Percentiles rank a stretch among this genome's conserved stretches.
Conservation (phyloP, 2,329 filamentous ascomycete genomes). For the Aspergillus sp. region DNA sequence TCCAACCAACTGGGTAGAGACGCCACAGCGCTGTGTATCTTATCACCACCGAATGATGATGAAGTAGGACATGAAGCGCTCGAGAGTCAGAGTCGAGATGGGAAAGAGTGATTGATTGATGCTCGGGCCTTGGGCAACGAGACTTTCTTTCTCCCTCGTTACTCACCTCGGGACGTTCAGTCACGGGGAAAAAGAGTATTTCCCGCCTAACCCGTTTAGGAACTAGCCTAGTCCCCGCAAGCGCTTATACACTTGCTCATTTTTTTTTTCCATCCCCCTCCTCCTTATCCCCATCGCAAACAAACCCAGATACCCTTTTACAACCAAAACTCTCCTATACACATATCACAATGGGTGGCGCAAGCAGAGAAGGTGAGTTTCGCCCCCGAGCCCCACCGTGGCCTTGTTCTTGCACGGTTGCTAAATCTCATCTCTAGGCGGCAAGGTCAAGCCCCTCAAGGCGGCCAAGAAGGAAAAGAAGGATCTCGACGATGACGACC, state of each 20-base stretch:
- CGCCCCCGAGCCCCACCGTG: too few relatives aligned
- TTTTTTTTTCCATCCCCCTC: slow-evolving; percentile 7
- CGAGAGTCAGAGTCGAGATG: not conserved
- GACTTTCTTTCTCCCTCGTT: slow-evolving; percentile 11
- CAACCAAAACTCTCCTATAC: slow-evolving; percentile 11
- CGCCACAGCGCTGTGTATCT: slow-evolving; percentile 25
- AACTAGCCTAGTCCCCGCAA: slow-evolving; percentile 18
- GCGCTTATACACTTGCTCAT: slow-evolving; percentile 6
- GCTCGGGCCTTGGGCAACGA: not conserved
- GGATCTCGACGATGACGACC: slow-evolving; percentile 84
- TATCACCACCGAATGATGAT: slow-evolving; percentile 15
- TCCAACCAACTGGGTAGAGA: slow-evolving; percentile 41
- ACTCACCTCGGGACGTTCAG: slow-evolving; percentile 7
- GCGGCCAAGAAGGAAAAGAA: slow-evolving; percentile 79
- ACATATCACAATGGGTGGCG: slow-evolving; percentile 61
- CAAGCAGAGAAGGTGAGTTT: slow-evolving; percentile 60
- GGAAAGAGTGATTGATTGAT: not conserved
- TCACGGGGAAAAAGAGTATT: slow-evolving; percentile 18
- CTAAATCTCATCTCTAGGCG: slow-evolving; percentile 53
- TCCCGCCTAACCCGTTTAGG: slow-evolving; percentile 18
- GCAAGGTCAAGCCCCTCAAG: slow-evolving; percentile 85
- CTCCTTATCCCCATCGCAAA: slow-evolving; percentile 8
- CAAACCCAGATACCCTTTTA: not conserved
- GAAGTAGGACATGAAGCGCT: slow-evolving; percentile 12
- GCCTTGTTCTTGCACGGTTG: not conserved